Base-by-base conservation (phyloP, 768 basidiomycete genomes). In the Termitomyces titanicus region DNA sequence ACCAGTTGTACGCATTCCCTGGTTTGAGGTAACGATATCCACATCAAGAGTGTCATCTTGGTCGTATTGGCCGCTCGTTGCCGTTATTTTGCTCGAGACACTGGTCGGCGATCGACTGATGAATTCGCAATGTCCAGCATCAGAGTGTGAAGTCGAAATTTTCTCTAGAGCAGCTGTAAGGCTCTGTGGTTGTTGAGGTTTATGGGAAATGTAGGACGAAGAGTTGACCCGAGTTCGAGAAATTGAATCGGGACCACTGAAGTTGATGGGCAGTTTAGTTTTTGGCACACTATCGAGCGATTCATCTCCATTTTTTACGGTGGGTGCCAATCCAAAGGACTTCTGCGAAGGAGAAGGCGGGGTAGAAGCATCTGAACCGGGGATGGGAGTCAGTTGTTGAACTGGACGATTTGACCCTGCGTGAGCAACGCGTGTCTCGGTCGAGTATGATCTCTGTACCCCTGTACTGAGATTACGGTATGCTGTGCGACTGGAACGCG, bases 151-250 rank as follows among this genome's bases (percentile, higher is more conserved):
- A 25, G 65, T 72, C 3, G 75, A 72, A 40, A 91, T 70, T 70
- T 84, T 79, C 68, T 91, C 86, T 33, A 87, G 71, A 15, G 86
- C 88, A 53, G 88, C 88, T 60, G 79, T 81, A 44, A 92, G 74
- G 58, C 86, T 89, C 70, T 89, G 88, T 0, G 86, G 85, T 51
- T 74, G 78, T 43, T 80, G 80, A 17, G 83, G 71, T 51, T 77
- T 77, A 67, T 79, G 74, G 15, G 83, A 73, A 29, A 83, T 69
- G 62, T 80, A 79, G 13, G 83, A 75, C 17, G 82, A 79, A 43
- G 81, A 78, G 63, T 82, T 85, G 22, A 79, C 68, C 58, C 78
- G 73, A 40, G 72, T 70, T 38, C 81, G 79, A n/a, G 79, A 72
- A 44, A 68, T 68, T 6, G 77, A 71, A 45, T 75, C 75, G 8